Conservation (phyloP, 768 basidiomycete genomes). For the Pleurotus eryngii region DNA sequence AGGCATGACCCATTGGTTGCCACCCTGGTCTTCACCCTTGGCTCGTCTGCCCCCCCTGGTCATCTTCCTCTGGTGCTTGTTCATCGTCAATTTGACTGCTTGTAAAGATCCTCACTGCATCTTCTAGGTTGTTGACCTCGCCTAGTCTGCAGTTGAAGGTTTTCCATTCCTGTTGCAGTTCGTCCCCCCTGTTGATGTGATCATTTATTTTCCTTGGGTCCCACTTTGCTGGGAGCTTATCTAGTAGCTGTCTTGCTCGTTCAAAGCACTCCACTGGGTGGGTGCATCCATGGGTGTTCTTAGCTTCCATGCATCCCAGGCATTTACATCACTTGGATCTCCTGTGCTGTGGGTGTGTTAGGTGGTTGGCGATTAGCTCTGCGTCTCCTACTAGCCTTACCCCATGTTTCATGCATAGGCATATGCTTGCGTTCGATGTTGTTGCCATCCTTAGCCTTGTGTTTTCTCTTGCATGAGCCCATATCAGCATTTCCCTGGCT, state of each 20-base stretch:
- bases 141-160: not conserved
- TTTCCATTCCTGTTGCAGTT: not conserved
- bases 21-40: not conserved
- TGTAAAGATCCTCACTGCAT: not conserved
- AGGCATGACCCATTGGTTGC: not conserved
- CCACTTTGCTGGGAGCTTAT: not conserved
- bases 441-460: no score
- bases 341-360: no score
- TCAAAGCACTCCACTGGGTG: not conserved
- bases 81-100: not conserved
- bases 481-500: no score
- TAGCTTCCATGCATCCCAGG: not conserved
- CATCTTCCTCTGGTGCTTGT: not conserved
- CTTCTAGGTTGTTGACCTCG: not conserved
- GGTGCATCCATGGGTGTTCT: not conserved
- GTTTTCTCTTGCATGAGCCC: no score
- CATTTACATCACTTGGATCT: no score
- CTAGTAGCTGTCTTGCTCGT: not conserved
- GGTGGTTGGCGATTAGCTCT: no score
- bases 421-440: not conserved
- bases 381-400: no score
- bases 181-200: not conserved
- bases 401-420: not conserved
- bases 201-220: not conserved
- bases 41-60: not conserved